phyloP scores from a whole-genome alignment of 345 rosid genomes.

The Arabidopsis suecica region DNA sequence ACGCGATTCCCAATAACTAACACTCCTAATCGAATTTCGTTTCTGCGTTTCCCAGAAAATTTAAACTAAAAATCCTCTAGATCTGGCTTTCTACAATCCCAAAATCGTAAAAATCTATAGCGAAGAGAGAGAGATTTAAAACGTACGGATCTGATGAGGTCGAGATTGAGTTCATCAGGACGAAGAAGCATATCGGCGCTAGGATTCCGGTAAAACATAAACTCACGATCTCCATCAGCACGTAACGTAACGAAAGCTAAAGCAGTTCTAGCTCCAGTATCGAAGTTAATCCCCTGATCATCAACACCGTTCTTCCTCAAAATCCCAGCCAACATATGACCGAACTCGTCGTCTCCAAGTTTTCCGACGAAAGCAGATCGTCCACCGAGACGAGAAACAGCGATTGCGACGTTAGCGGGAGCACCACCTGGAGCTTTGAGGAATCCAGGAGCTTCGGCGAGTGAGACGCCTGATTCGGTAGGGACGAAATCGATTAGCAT shows the following conservation, averaged over 20 bases:
- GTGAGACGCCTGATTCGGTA: conserved; percentile 61
- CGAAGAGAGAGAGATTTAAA: conserved; percentile 13
- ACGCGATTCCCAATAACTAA: conserved; percentile 18
- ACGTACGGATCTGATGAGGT: conserved; percentile 61
- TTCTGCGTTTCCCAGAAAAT: conserved; percentile 9
- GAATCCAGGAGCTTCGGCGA: conserved; percentile 67
- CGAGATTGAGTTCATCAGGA: conserved; percentile 59
- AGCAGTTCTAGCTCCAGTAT: conserved; percentile 67
- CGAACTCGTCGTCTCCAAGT: conserved; percentile 73
- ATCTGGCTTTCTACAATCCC: background rate
- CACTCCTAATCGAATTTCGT: background rate
- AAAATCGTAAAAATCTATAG: background rate
- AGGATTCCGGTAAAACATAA: conserved; percentile 72
- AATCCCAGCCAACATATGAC: conserved; percentile 64
- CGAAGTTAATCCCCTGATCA: conserved; percentile 62
- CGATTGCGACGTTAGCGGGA: conserved; percentile 72
- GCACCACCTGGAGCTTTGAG: conserved; percentile 75
- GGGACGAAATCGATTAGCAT: conserved; percentile 73
- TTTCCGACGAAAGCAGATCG: conserved; percentile 64
- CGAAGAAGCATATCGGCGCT: conserved; percentile 79
- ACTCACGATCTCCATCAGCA: conserved; percentile 69
- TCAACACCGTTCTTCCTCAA: conserved; percentile 60
- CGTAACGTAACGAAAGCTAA: conserved; percentile 67
- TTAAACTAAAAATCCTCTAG: conserved; percentile 16
- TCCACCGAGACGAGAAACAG: conserved; percentile 61